Base-by-base conservation (phyloP, 1,284 basidiomycete genomes). In the Leccinum fallax region DNA sequence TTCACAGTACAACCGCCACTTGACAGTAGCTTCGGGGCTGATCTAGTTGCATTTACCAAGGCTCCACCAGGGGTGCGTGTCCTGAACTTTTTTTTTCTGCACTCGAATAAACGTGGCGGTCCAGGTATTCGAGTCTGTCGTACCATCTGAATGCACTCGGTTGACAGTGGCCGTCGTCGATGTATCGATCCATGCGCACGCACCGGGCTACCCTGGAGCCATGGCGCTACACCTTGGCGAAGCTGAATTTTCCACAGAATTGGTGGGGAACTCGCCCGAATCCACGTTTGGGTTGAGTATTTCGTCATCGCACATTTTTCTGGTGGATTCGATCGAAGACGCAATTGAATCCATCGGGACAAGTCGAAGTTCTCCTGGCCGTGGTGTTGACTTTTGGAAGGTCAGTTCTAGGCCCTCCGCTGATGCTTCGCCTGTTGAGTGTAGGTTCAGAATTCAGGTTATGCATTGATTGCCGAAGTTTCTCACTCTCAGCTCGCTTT, bases 91-190 rank as follows among this genome's bases (percentile, higher is more conserved):
- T 54, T 28, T 54, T 54, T 58, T 34, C 13, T 32, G 28, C 24
- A 52, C 36, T 53, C 24, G 40, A 53, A 61, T 53, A 16, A 56
- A 56, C 46, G 46, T 21, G 43, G 59, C 36, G 32, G 36, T 56
- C 32, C 51, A 95, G 87, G 91, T 92, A 0, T 98, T 99, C 72
- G 95, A 97, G 73, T 86, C 94, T 53, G 94, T 98, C 13, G 87
- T 95, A 21, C 97, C 97, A 0, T 95, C 86, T 63, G 96, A 98
- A 73, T 80, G 92, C 34, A 97, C 95, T 2, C 80, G 82, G 5
- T 78, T 98, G 30, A 78, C 80, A 6, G 63, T 95, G 19, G 83
- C 82, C 59, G 67, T 94, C n/a, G 66, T 79, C n/a, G 89, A 95
- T 66, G 84, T 86, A 7, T 92, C 92, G 0, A 68, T 92, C 24